These are phyloP conservation scores for Spizellomyces sp. DNA, from an alignment of 192 early-diverging fungal genomes.

Conservation along the genomic window DNA sequence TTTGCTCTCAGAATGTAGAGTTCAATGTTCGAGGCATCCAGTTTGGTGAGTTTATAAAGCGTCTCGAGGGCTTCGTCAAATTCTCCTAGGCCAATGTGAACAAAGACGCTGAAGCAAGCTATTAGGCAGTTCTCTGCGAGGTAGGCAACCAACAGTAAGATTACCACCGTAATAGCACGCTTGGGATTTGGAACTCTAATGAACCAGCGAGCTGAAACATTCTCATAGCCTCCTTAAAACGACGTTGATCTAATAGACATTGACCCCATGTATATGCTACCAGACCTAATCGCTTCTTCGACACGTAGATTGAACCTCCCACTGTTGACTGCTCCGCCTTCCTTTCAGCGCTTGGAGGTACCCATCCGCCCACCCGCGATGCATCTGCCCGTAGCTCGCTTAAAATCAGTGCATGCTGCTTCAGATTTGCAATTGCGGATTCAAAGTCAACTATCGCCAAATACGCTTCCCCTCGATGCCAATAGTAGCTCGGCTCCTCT, in stretches of 20 bases:
- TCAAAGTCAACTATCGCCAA: conserved; percentile 40
- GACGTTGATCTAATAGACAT: conserved; percentile 47
- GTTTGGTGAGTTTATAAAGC: conserved; percentile 42
- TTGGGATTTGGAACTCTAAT: conserved; percentile 26
- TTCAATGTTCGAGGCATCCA: conserved; percentile 34
- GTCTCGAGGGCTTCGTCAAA: conserved; percentile 41
- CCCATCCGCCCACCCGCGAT: background rate
- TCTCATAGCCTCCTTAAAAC: conserved; percentile 45
- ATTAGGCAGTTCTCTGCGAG: background rate
- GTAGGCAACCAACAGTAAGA: background rate
- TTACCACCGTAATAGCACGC: conserved; percentile 35
- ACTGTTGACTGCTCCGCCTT: no score
- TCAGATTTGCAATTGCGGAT: conserved; percentile 42
- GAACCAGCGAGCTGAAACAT: conserved; percentile 29
- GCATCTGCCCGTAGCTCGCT: background rate
- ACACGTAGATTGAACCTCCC: conserved; percentile 5
- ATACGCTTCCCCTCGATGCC: conserved; percentile 46
- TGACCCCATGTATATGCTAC: conserved; percentile 44
- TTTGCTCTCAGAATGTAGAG: conserved; percentile 51
- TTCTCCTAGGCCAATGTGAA: conserved; percentile 36
- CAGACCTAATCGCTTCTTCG: conserved; percentile 1
- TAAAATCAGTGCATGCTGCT: background rate
- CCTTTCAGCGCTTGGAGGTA: no score
- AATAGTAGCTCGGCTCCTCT: conserved; percentile 43
- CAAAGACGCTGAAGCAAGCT: conserved; percentile 19